Evolutionary conservation across 371 early-diverging fungal species (phyloP), one percentile per base, ranked within the genome.

Genomic region (Zychaea mexicana): DNA sequence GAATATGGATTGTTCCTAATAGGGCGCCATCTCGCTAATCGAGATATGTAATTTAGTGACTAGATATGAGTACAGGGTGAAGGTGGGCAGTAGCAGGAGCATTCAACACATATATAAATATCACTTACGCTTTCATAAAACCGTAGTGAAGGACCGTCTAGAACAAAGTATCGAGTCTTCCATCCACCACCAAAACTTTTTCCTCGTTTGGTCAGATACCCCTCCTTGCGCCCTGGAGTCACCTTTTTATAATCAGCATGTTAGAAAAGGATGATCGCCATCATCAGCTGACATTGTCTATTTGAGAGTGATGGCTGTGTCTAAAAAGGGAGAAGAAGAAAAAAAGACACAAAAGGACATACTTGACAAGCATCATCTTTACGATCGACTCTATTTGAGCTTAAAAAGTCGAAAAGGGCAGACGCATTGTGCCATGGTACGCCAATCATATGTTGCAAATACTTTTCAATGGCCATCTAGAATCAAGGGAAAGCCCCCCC

Each of bases 171-270:
- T 58, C 94, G 83, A 27, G 87, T 80, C 71, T 95, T 94, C 92
- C 95, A 93, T 15, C 92, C 91, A 56, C 92, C 91, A 56, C 94
- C 93, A 83, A 92, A 91, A 71, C 87, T 90, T 69, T 93, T 93
- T 31, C 92, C 94, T 72, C 90, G 87, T 72, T 95, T 94, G 56
- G 88, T 87, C 55, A 95, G 74, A 58, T 90, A 92, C 1, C 96
- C 96, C 77, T 92, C 91, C 65, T 90, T 92, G 36, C 59, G 53
- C 7, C 70, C 72, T 47, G 70, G 65, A 7, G 27, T 28, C n/a
- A n/a, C n/a, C n/a, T 46, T n/a, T 2, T 28, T 30, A 46, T n/a
- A 38, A 24, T n/a, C 55, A 38, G 36, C 17, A 57, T 12, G 53
- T 33, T n/a, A n/a, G n/a, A n/a, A n/a, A n/a, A n/a, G n/a, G n/a